Conservation (phyloP, 768 basidiomycete genomes). For the Fibroporia radiculosa region DNA sequence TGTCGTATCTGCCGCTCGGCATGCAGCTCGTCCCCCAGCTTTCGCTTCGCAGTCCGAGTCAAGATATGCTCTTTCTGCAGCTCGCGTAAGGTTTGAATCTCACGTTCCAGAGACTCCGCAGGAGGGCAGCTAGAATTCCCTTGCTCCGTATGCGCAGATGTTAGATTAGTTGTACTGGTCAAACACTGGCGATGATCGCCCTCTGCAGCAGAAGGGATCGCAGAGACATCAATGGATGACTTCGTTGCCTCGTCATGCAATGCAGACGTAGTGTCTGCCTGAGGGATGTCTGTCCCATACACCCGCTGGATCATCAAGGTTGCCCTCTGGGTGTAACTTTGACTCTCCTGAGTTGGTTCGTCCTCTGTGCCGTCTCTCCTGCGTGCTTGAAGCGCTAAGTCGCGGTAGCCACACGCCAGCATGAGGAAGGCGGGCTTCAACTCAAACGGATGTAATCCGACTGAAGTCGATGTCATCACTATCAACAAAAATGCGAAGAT, state of each 20-base stretch:
- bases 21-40: constrained; percentile 31
- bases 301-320: constrained; percentile 8
- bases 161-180: background rate
- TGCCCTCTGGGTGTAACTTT: constrained; percentile 32
- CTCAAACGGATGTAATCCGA: constrained; percentile 24
- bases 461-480: constrained; percentile 35
- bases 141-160: background rate
- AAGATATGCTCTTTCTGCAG: constrained; percentile 22
- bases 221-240: background rate
- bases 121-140: constrained; percentile 1
- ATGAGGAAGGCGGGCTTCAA: constrained; percentile 46
- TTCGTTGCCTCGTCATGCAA: background rate
- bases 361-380: constrained; percentile 20
- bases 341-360: constrained; percentile 2
- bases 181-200: background rate
- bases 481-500: background rate
- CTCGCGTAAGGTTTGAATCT: constrained; percentile 32
- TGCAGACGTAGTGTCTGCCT: background rate
- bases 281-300: constrained; percentile 8
- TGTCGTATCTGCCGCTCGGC: constrained; percentile 17
- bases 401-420: constrained; percentile 46
- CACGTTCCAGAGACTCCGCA: constrained; percentile 23
- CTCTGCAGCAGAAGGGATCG: background rate
- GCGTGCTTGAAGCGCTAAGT: constrained; percentile 26
- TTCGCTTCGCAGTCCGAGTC: constrained; percentile 32